These are phyloP conservation scores for Xylaria intraflava DNA, from an alignment of 495 filamentous ascomycete species.

Conservation along the genomic window DNA sequence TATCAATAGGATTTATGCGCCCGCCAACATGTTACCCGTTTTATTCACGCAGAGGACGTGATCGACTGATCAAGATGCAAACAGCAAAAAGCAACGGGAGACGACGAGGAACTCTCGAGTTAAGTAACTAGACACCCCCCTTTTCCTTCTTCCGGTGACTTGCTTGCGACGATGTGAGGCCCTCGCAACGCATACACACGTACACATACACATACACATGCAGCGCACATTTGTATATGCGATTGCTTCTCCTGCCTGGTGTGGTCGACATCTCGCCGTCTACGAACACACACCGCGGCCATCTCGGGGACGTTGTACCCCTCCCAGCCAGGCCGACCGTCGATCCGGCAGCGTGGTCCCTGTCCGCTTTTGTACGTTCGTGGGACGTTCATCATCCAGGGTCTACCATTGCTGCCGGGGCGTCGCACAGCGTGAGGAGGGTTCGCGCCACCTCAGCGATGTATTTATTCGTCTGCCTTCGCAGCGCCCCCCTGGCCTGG, in stretches of 20 bases:
- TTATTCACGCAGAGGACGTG: no score
- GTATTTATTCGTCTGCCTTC: neutral
- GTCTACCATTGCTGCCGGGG: neutral
- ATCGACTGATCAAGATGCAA: no score
- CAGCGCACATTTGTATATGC: neutral
- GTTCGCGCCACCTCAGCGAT: constrained; percentile 7
- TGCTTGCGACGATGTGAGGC: neutral
- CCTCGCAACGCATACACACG: neutral
- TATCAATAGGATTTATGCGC: no score
- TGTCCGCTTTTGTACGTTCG: constrained; percentile 9
- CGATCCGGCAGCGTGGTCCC: constrained; percentile 11
- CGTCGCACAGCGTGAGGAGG: constrained; percentile 8
- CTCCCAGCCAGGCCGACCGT: neutral
- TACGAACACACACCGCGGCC: neutral
- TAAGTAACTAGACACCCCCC: no score
- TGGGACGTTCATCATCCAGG: constrained; percentile 5
- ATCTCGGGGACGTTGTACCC: constrained; percentile 7
- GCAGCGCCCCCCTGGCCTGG: neutral
- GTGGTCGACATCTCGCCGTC: neutral
- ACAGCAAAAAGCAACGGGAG: no score
- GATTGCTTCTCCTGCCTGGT: neutral
- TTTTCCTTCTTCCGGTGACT: no score
- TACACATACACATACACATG: neutral
- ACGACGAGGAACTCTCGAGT: no score
- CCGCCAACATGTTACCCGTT: no score